phyloP scores from a whole-genome alignment of 495 filamentous ascomycete species.

The Aspergillus sclerotioniger region DNA sequence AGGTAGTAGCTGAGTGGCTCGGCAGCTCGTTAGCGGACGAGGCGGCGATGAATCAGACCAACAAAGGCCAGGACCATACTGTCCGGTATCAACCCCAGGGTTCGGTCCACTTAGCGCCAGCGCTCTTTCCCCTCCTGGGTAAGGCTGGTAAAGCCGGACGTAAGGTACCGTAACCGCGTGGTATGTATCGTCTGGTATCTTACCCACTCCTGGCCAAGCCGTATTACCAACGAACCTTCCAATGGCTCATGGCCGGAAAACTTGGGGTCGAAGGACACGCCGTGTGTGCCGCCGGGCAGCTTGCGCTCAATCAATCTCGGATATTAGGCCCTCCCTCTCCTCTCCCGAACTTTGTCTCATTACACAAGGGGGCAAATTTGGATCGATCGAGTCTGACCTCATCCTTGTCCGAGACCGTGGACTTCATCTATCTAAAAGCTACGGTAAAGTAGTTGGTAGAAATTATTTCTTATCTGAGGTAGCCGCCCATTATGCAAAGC shows the following conservation, averaged over 20 bases:
- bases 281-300: too few species aligned
- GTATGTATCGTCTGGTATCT: background rate
- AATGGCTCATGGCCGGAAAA: too few species aligned
- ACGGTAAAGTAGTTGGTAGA: background rate
- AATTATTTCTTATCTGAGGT: background rate
- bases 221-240: too few species aligned
- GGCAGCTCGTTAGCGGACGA: slow-evolving; percentile 20
- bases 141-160: background rate
- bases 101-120: slow-evolving; percentile 18
- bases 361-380: too few species aligned
- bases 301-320: too few species aligned
- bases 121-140: slow-evolving; percentile 4
- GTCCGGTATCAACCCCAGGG: slow-evolving; percentile 20
- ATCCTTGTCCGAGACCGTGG: too few species aligned
- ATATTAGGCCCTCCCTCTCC: too few species aligned
- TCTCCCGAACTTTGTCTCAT: background rate
- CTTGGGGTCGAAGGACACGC: too few species aligned
- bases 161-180: background rate
- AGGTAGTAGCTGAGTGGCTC: slow-evolving; percentile 29
- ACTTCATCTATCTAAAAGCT: too few species aligned
- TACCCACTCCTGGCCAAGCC: background rate
- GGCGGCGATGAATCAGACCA: slow-evolving; percentile 19
- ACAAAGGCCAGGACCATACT: slow-evolving; percentile 14
- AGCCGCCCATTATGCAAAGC: slow-evolving; percentile 7
- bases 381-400: too few species aligned